Evolutionary conservation across 306 rosid genomes (phyloP).

Genomic region (Hippophae gyantsensis): DNA sequence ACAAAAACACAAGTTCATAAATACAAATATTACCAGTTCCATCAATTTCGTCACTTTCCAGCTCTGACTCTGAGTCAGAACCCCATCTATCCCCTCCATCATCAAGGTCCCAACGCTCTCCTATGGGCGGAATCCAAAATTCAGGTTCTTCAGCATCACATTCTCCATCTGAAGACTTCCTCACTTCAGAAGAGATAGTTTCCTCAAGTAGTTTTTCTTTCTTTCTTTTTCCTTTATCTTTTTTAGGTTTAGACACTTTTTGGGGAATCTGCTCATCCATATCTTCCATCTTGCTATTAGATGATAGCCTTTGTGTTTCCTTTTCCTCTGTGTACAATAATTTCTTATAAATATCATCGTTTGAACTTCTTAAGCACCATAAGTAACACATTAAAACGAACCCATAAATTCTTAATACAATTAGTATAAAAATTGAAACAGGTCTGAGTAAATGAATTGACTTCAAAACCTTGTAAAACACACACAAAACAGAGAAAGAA

Average conservation of each 20-base stretch:
- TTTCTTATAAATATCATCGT: not conserved
- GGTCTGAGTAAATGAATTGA: not conserved
- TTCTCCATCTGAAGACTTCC: constrained; percentile 33
- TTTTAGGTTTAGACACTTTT: constrained; percentile 14
- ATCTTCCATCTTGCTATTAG: constrained; percentile 31
- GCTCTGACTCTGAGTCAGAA: constrained; percentile 52
- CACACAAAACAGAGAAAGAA: not conserved
- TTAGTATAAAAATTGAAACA: not conserved
- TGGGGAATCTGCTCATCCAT: constrained; percentile 28
- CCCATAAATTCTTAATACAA: not conserved
- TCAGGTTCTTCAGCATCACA: constrained; percentile 48
- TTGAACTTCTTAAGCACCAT: not conserved
- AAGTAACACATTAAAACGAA: not conserved
- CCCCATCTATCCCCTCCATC: constrained; percentile 80
- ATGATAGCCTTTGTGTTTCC: constrained; percentile 39
- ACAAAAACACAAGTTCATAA: constrained; percentile 8
- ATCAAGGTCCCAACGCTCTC: constrained; percentile 89
- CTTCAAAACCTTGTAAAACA: not conserved
- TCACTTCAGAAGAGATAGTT: constrained; percentile 36
- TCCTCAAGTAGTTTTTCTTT: constrained; percentile 35
- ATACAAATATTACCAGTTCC: constrained; percentile 36
- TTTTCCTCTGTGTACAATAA: constrained; percentile 45
- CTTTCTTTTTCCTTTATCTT: constrained; percentile 29
- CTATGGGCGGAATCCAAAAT: constrained; percentile 81
- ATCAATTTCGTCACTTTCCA: constrained; percentile 39